Conservation (phyloP, 805 yeast species). For the Yarrowia sp. region DNA sequence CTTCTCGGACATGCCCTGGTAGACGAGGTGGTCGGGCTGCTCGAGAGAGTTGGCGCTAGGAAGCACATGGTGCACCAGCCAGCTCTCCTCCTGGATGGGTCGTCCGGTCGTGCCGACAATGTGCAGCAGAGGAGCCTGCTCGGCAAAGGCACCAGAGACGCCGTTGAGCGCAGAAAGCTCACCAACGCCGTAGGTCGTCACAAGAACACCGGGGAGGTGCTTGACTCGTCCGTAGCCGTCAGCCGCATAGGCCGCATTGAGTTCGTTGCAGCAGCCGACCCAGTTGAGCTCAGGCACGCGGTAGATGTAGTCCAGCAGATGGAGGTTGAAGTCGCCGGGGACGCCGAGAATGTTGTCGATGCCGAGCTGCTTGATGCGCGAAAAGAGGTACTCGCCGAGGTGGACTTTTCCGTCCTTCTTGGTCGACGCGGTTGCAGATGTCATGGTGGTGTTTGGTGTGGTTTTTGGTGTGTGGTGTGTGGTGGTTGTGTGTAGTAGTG, state of each 20-base stretch:
- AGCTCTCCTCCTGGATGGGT: constrained; percentile 40
- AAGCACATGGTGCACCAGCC: constrained; percentile 43
- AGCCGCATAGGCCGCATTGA: constrained; percentile 85
- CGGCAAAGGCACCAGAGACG: constrained; percentile 78
- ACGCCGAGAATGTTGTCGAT: constrained; percentile 43
- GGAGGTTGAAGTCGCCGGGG: constrained; percentile 48
- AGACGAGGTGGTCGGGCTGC: constrained; percentile 64
- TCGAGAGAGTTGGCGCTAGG: constrained; percentile 38
- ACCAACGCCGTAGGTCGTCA: constrained; percentile 87
- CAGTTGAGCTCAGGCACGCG: constrained; percentile 53
- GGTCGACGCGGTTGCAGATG: constrained; percentile 16
- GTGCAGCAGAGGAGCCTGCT: constrained; percentile 73
- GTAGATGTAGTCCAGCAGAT: constrained; percentile 43
- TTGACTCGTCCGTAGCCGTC: constrained; percentile 80
- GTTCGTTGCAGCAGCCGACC: constrained; percentile 85
- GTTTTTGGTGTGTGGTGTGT: background rate
- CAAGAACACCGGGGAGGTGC: constrained; percentile 60
- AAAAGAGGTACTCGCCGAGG: constrained; percentile 39
- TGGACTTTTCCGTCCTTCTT: constrained; percentile 9
- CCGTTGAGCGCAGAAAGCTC: constrained; percentile 84
- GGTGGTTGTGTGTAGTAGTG: background rate
- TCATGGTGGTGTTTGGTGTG: background rate
- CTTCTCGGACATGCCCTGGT: constrained; percentile 58
- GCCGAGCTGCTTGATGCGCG: constrained; percentile 41
- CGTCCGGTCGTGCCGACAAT: constrained; percentile 74